phyloP scores from a whole-genome alignment of 306 rosid species.

The Cicer pinnatifidum region DNA sequence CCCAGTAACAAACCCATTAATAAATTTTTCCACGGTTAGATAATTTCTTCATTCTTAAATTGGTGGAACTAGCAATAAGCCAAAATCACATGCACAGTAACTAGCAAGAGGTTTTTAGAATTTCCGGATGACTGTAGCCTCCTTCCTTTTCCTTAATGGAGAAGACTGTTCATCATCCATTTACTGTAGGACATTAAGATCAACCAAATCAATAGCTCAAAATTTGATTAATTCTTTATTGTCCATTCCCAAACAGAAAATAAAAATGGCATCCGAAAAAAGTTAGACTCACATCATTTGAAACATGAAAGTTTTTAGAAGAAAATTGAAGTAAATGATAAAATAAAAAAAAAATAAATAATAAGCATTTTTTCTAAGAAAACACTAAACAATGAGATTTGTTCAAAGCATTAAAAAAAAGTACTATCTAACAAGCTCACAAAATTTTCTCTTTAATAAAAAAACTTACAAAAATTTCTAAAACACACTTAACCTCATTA shows the following conservation, averaged over 20 bases:
- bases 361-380: not conserved
- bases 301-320: not conserved
- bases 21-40: not conserved
- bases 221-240: slow-evolving; percentile 54
- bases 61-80: not conserved
- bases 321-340: not conserved
- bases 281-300: not conserved
- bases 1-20: slow-evolving; percentile 1
- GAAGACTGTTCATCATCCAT: slow-evolving; percentile 88
- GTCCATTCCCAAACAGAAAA: slow-evolving; percentile 53
- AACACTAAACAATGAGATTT: not conserved
- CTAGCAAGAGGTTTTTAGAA: not conserved
- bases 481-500: not conserved
- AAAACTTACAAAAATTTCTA: not conserved
- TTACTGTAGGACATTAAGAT: slow-evolving; percentile 72
- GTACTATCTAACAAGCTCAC: not conserved
- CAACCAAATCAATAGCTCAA: slow-evolving; percentile 65
- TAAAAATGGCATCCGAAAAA: not conserved
- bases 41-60: slow-evolving; percentile 14
- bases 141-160: slow-evolving; percentile 65
- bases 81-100: not conserved
- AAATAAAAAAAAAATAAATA: not conserved
- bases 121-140: slow-evolving; percentile 57
- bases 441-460: too few species aligned
- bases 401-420: not conserved